Base-by-base conservation (phyloP, 2,329 filamentous ascomycete species). In the Talaromyces amestolkiae region DNA sequence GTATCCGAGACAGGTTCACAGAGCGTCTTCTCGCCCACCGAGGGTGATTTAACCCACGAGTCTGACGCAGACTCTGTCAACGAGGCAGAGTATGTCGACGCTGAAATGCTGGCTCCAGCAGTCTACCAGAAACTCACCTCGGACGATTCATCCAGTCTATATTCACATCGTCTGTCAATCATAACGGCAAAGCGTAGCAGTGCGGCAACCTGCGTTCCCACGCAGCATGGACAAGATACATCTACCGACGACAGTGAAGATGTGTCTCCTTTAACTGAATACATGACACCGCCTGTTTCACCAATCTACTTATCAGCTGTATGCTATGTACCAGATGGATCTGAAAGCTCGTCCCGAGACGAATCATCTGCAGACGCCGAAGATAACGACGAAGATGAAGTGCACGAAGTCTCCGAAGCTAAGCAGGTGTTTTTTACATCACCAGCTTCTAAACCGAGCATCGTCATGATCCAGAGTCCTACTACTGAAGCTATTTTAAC, bases 1-100 rank as follows among this genome's bases (percentile, higher is more conserved):
- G 70, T 75, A 7, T 78, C 76, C 13, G 76, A 78, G 66, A 75
- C 76, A 1, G 76, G 78, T 65, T 69, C 71, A 19, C 72, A 75
- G 33, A 70, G 71, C 10, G 69, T 72, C 15, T 76, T 75, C 33
- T 77, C 76, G 22, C 73, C 73, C 1, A 67, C 75, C 24, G 72
- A 74, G 43, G 71, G 71, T 8, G 60, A 64, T 13, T 17, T 66
- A 35, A 71, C 73, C 39, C 22, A 58, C 51, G 35, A 69, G 33
- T 59, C 49, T 24, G 56, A 58, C 37, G 39, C 33, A 37, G 62
- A 64, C 11, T 59, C 43, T 35, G 17, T 15, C 11, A 59, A 39
- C 61, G 51, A 63, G 15, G 27, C 33, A 22, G 64, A 62, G n/a
- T 60, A 43, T 24, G 10, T 27, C 19, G 24, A 35, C 17, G 33